Evolutionary conservation across 139 green algal species (phyloP).

Genomic region (Volvox reticuliferus): DNA sequence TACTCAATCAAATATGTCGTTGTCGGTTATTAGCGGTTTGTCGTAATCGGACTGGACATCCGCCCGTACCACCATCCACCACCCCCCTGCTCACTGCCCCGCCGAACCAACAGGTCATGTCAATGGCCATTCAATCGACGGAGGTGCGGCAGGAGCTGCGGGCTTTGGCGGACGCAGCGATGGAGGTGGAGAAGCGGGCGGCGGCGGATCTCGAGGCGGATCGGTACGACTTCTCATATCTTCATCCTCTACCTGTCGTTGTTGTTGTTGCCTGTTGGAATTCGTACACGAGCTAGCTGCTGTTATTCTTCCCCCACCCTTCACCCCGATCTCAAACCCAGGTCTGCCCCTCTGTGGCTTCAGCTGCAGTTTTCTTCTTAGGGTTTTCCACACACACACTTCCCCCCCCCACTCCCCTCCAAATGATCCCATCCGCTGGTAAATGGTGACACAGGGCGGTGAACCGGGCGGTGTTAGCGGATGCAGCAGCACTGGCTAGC

Average conservation of each 20-base stretch:
- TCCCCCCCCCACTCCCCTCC: background rate
- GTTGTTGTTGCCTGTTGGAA: too few species aligned
- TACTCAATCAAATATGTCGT: too few species aligned
- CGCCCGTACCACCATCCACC: background rate
- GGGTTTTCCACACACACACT: background rate
- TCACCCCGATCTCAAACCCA: too few species aligned
- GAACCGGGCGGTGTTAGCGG: slow-evolving; percentile 17
- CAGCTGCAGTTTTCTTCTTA: background rate
- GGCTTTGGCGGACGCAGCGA: slow-evolving; percentile 1
- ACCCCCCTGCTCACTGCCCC: background rate
- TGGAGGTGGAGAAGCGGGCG: background rate
- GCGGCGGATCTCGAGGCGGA: background rate
- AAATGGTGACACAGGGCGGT: background rate
- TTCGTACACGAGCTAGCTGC: too few species aligned
- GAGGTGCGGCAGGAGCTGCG: slow-evolving; percentile 30
- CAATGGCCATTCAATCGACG: background rate
- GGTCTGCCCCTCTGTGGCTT: too few species aligned
- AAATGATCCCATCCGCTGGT: background rate
- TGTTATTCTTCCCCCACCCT: too few species aligned
- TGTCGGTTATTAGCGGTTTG: too few species aligned
- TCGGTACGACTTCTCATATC: slow-evolving; percentile 16
- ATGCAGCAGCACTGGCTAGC: background rate
- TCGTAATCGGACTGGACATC: too few species aligned
- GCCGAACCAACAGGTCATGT: background rate
- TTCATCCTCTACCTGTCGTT: too few species aligned